A percentile compares a stretch with the other conserved stretches of the same genome.
These are phyloP conservation scores for Oidiodendron maius DNA, from an alignment of 495 filamentous ascomycete genomes.

Conservation along the genomic window DNA sequence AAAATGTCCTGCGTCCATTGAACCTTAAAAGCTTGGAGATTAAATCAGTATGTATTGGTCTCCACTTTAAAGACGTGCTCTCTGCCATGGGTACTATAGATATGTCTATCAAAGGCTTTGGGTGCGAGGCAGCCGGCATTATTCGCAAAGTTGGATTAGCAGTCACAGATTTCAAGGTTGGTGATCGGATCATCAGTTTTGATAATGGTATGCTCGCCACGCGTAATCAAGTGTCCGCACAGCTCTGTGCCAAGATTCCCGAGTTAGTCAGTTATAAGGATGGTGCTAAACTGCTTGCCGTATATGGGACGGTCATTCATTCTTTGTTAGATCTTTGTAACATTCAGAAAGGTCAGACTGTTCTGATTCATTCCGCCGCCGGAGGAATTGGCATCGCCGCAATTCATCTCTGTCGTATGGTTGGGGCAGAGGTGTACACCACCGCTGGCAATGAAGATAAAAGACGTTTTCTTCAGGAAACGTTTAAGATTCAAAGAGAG, in stretches of 20 bases:
- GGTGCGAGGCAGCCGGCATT: slow-evolving; percentile 28
- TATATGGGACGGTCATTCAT: slow-evolving; percentile 35
- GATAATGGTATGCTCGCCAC: no score
- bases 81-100: no score
- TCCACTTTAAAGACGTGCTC: no score
- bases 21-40: no score
- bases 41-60: no score
- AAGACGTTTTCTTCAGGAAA: slow-evolving; percentile 38
- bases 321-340: slow-evolving; percentile 26
- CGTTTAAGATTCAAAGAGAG: slow-evolving; percentile 40
- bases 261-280: slow-evolving; percentile 37
- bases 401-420: slow-evolving; percentile 43
- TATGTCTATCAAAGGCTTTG: no score
- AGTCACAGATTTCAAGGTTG: slow-evolving; percentile 36
- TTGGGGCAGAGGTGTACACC: slow-evolving; percentile 30
- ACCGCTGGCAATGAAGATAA: slow-evolving; percentile 44
- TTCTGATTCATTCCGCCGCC: slow-evolving; percentile 54
- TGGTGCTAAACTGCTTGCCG: slow-evolving; percentile 30
- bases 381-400: slow-evolving; percentile 56
- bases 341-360: slow-evolving; percentile 32
- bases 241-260: slow-evolving; percentile 38
- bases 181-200: slow-evolving; percentile 47
- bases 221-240: no score
- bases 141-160: slow-evolving; percentile 41
- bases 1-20: no score